Conservation (phyloP, 306 rosid species). For the Styphnolobium japonicum region DNA sequence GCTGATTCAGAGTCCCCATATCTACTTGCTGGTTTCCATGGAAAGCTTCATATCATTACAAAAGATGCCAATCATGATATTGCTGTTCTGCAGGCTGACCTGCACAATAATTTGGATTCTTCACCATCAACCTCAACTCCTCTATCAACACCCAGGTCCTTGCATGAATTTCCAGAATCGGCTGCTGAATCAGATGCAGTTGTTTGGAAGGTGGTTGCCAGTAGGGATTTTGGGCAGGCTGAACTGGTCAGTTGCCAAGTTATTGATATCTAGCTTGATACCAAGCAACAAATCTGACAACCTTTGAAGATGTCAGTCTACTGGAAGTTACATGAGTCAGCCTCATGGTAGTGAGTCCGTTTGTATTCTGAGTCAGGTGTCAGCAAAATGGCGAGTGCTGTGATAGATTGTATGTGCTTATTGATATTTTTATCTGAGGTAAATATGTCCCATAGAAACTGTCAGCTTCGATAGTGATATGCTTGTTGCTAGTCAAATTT, state of each 20-base stretch:
- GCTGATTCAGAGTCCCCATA: conserved; percentile 70
- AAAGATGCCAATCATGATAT: conserved; percentile 58
- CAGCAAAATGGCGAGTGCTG: not conserved
- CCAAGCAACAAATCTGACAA: not conserved
- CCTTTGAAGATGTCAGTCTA: not conserved
- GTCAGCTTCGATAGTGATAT: not conserved
- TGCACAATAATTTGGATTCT: conserved; percentile 30
- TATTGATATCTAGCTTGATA: conserved; percentile 40
- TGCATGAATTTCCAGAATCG: conserved; percentile 35
- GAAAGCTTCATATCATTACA: conserved; percentile 68
- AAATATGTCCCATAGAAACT: conserved; percentile 4
- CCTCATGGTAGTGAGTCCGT: not conserved
- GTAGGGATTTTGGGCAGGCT: conserved; percentile 55
- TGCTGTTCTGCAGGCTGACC: conserved; percentile 63
- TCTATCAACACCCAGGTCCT: conserved; percentile 28
- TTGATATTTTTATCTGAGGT: not conserved
- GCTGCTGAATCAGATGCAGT: conserved; percentile 54
- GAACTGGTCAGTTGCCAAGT: conserved; percentile 79
- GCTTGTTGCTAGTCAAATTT: not conserved
- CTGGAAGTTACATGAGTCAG: not conserved
- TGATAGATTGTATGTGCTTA: conserved; percentile 1
- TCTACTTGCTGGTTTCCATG: conserved; percentile 63
- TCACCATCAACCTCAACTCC: conserved; percentile 41
- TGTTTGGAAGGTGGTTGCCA: conserved; percentile 67
- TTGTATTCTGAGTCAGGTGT: not conserved